phyloP scores from a whole-genome alignment of 2,329 filamentous ascomycete genomes.

The Beauveria brongniartii region DNA sequence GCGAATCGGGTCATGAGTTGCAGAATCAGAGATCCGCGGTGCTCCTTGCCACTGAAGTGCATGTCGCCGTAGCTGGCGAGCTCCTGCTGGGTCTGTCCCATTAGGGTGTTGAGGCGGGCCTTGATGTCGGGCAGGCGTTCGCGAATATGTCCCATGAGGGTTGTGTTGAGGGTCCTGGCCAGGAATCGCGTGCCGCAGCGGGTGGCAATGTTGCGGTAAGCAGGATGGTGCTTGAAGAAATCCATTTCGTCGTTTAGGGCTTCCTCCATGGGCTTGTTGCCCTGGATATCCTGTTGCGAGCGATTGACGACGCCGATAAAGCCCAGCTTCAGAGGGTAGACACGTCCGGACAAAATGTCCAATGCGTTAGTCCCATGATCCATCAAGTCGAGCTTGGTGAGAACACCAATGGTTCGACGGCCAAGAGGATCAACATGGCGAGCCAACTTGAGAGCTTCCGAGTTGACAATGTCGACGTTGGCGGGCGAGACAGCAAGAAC shows the following conservation, averaged over 20 bases:
- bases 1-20: constrained; percentile 98
- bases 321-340: constrained; percentile 92
- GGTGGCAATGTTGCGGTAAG: constrained; percentile 90
- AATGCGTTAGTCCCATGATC: constrained; percentile 97
- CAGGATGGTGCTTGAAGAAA: constrained; percentile 95
- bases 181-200: constrained; percentile 91
- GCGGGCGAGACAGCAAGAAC: constrained; percentile 93
- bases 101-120: constrained; percentile 90
- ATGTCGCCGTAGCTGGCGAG: constrained; percentile 96
- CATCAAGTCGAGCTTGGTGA: constrained; percentile 97
- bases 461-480: constrained; percentile 97
- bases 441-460: constrained; percentile 91
- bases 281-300: constrained; percentile 96
- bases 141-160: constrained; percentile 91
- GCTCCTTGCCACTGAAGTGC: constrained; percentile 95
- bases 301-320: constrained; percentile 98
- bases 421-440: constrained; percentile 94
- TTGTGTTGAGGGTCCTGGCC: constrained; percentile 89
- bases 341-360: constrained; percentile 92
- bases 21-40: constrained; percentile 86
- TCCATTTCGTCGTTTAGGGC: constrained; percentile 84
- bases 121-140: constrained; percentile 97
- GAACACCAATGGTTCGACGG: constrained; percentile 87
- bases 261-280: constrained; percentile 88
- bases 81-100: constrained; percentile 99